Evolutionary conservation across 805 yeast species (phyloP).

Genomic region (Kregervanrija delftensis): DNA sequence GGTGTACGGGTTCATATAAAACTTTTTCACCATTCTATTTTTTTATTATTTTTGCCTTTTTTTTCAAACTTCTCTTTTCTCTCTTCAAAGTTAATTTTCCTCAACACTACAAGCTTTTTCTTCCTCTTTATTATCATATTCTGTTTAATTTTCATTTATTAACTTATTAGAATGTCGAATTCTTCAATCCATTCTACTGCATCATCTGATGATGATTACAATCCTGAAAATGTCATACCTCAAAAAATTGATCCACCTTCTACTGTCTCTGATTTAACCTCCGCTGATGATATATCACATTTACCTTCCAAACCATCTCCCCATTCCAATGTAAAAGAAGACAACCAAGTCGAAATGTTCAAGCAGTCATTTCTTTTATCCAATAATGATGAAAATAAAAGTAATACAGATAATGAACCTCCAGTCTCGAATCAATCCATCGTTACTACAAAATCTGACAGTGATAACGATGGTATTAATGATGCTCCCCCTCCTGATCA

Average conservation of each 20-base stretch:
- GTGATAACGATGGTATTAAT: slow-evolving; percentile 1
- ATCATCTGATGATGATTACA: slow-evolving; percentile 9
- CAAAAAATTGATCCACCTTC: neutral
- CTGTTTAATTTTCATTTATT: no score
- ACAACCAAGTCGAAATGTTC: no score
- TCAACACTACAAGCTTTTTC: no score
- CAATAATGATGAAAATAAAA: neutral
- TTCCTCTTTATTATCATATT: no score
- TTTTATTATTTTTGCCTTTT: no score
- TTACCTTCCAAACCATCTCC: neutral
- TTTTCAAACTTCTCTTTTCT: no score
- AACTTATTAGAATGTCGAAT: no score
- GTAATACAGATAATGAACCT: neutral
- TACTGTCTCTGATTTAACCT: neutral
- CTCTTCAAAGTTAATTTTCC: no score
- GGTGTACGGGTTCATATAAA: no score
- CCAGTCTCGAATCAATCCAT: neutral
- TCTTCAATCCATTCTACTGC: neutral
- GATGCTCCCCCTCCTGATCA: slow-evolving; percentile 18
- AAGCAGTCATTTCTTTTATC: neutral
- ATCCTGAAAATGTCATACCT: neutral
- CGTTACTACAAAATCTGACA: neutral
- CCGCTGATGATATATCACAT: neutral
- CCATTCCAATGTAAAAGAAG: slow-evolving; percentile 1
- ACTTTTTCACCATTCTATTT: no score